phyloP scores from a whole-genome alignment of 2,329 filamentous ascomycete species.

The Fusarium sulawesiense region DNA sequence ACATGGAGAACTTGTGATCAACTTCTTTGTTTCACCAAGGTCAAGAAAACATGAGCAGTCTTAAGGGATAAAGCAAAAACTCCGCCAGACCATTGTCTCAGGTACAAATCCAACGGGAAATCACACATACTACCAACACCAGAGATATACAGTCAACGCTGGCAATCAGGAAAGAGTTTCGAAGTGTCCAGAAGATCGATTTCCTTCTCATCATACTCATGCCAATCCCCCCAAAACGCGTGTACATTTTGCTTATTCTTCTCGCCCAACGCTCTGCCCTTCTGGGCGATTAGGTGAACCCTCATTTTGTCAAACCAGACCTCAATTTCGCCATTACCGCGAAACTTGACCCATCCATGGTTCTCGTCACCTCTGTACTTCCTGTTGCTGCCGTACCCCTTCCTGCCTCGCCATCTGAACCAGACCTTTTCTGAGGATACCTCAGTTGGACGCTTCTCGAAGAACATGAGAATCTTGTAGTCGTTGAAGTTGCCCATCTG shows the following conservation, averaged over 20 bases:
- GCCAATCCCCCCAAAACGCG: background rate
- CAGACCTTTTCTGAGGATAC: background rate
- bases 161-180: background rate
- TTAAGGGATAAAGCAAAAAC: background rate
- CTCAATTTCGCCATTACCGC: background rate
- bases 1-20: background rate
- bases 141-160: rapidly evolving
- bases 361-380: background rate
- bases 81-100: background rate
- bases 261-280: background rate
- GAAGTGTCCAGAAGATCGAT: background rate
- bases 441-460: background rate
- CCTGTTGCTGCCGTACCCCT: rapidly evolving
- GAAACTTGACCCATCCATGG: background rate
- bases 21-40: background rate
- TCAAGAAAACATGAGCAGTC: background rate
- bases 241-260: background rate
- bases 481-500: background rate
- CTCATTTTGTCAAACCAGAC: background rate
- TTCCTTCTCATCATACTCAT: background rate
- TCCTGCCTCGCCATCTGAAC: background rate
- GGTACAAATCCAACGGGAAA: background rate
- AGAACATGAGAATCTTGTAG: background rate
- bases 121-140: background rate
- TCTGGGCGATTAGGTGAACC: background rate